These are phyloP conservation scores for Botryosphaeria dothidea DNA, from an alignment of 2,329 filamentous ascomycete species.

Conservation along the genomic window DNA sequence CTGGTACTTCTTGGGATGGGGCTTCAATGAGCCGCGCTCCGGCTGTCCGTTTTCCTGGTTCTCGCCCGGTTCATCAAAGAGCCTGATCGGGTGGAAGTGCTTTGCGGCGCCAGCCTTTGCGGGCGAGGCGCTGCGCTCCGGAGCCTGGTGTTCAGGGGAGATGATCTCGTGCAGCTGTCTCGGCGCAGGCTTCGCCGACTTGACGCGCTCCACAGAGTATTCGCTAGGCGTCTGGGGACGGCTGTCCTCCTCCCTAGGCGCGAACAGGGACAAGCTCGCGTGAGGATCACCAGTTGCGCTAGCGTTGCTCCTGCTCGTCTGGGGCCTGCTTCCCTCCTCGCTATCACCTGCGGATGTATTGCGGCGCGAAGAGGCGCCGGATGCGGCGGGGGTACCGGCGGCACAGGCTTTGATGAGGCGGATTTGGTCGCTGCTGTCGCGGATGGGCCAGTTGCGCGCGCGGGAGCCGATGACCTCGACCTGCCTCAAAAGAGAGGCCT, in stretches of 20 bases:
- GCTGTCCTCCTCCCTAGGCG: constrained; percentile 63
- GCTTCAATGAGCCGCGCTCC: constrained; percentile 53
- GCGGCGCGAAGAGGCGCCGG: constrained; percentile 38
- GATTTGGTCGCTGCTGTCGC: constrained; percentile 80
- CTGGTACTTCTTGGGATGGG: constrained; percentile 76
- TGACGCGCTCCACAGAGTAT: constrained; percentile 47
- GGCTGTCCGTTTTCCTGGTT: constrained; percentile 40
- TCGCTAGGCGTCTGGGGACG: constrained; percentile 5
- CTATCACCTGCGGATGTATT: constrained; percentile 33
- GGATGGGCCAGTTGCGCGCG: constrained; percentile 92
- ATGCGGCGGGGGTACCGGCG: constrained; percentile 42
- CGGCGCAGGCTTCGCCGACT: constrained; percentile 70
- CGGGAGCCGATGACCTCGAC: constrained; percentile 90
- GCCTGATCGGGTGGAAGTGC: constrained; percentile 54
- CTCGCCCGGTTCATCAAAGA: constrained; percentile 58
- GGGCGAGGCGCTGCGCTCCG: constrained; percentile 30
- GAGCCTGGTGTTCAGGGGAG: constrained; percentile 47
- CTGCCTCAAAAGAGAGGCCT: constrained; percentile 88
- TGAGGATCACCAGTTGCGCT: constrained; percentile 51
- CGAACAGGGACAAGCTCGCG: constrained; percentile 74
- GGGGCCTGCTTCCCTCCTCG: constrained; percentile 42
- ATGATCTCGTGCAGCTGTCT: constrained; percentile 72
- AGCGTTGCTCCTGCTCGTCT: constrained; percentile 36
- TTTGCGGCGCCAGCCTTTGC: constrained; percentile 53
- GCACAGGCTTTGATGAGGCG: constrained; percentile 67